Base-by-base conservation (phyloP, 306 rosid genomes). In the Trichosanthes truncata region DNA sequence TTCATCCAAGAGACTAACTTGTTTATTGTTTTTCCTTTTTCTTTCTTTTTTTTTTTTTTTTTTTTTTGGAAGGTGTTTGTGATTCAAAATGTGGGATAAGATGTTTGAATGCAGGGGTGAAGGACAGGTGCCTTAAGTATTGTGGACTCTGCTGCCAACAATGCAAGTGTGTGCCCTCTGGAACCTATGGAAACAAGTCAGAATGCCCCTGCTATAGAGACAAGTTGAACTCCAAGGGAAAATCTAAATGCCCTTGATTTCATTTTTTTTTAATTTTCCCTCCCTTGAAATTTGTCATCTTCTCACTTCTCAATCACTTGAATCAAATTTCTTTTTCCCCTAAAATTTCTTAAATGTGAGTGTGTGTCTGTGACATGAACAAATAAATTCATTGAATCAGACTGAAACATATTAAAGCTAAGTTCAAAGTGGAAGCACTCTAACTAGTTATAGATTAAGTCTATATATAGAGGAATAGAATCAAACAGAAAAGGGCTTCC, bases 151-250 rank as follows among this genome's bases (percentile, higher is more conserved):
- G 86, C 79, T 84, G 84, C 79, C 49, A 69, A 77, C 48, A 41
- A 23, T 84, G 87, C 55, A 78, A 33, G 7, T 77, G 87, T 45
- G 84, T 84, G 68, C 87, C 82, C 23, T 78, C 82, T 18, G 87
- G 87, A 56, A 84, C 87, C 7, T 80, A 77, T 25, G 87, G 82
- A 29, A 80, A 84, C 84, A 84, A 84, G 79, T 67, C 81, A 8
- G 81, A 80, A 46, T 84, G 84, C 61, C 86, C 86, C 69, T 84
- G 86, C 63, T 84, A 84, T 29, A 77, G 81, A 35, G 86, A 84
- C 86, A 76, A 33, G 79, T 67, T 76, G 84, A 84, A 81, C 82
- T 81, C 87, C 56, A 84, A 80, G 82, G 87, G 87, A 25, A 51
- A 61, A 48, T 45, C 87, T 15, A 84, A 84, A 23, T 84, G 87